These are phyloP conservation scores for Volutella citrinella DNA, from an alignment of 2,329 filamentous ascomycete genomes.

Conservation along the genomic window DNA sequence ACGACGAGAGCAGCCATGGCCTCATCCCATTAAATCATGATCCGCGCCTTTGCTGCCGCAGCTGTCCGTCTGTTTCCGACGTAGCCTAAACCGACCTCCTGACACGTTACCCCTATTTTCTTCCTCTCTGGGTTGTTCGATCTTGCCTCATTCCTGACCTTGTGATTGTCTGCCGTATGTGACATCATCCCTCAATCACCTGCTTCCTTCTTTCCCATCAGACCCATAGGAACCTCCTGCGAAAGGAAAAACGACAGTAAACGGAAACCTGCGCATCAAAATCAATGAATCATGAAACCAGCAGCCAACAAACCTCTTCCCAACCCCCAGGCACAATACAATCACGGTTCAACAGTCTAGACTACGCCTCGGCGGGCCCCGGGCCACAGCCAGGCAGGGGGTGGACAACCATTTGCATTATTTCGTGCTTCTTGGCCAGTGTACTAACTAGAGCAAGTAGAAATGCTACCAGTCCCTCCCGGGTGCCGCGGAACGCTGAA, in stretches of 20 bases:
- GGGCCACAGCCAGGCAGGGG: too few relatives aligned
- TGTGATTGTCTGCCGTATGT: conserved; percentile 19
- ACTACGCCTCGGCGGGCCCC: too few relatives aligned
- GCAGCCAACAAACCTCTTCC: conserved; percentile 6
- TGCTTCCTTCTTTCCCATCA: conserved; percentile 9
- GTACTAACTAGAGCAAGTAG: too few relatives aligned
- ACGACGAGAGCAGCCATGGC: too few relatives aligned
- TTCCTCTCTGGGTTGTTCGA: conserved; percentile 16
- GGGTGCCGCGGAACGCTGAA: too few relatives aligned
- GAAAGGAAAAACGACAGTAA: conserved; percentile 6
- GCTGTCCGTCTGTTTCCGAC: conserved; percentile 12
- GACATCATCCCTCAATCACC: conserved; percentile 12
- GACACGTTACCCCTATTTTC: conserved; percentile 14
- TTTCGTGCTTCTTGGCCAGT: too few relatives aligned
- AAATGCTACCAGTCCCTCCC: too few relatives aligned
- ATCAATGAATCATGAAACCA: conserved; percentile 8
- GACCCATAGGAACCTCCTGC: conserved; percentile 2
- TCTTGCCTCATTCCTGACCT: conserved; percentile 19
- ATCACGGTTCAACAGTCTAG: too few relatives aligned
- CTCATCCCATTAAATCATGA: conserved; percentile 22
- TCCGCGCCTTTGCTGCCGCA: conserved; percentile 16
- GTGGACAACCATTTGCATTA: too few relatives aligned
- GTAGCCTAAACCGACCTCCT: conserved; percentile 12
- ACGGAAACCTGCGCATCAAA: conserved; percentile 10
- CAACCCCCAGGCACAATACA: too few relatives aligned